Conservation (phyloP, 2,329 filamentous ascomycete species). For the Talaromyces sp. region DNA sequence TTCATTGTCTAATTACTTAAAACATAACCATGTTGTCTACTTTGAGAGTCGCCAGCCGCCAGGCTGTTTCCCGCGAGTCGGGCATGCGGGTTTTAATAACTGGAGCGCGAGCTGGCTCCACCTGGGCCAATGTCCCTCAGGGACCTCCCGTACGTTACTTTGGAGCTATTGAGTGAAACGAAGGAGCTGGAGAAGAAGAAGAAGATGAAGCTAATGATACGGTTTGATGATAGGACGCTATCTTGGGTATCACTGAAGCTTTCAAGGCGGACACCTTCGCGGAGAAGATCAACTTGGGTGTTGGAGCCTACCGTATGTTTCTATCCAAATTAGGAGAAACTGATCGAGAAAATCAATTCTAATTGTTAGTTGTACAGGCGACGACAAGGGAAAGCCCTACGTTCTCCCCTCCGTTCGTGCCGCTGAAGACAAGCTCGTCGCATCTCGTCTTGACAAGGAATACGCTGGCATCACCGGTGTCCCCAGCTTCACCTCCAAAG, state of each 20-base stretch:
- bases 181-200: not conserved
- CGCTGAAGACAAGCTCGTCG: slow-evolving; percentile 81
- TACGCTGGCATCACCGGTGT: slow-evolving; percentile 97
- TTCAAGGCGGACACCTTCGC: slow-evolving; percentile 94
- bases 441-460: slow-evolving; percentile 82
- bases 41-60: slow-evolving; percentile 40
- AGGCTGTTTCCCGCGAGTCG: slow-evolving; percentile 36
- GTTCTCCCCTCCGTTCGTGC: slow-evolving; percentile 88
- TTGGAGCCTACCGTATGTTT: slow-evolving; percentile 80
- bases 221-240: slow-evolving; percentile 35
- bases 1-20: not conserved
- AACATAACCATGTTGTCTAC: slow-evolving; percentile 42
- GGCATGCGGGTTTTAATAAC: slow-evolving; percentile 35
- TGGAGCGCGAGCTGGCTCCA: slow-evolving; percentile 62
- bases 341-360: not conserved
- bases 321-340: not conserved
- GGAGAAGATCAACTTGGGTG: slow-evolving; percentile 98
- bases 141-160: slow-evolving; percentile 81
- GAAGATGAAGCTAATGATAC: not conserved
- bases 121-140: slow-evolving; percentile 86
- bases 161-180: not conserved
- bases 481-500: slow-evolving; percentile 86
- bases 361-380: slow-evolving; percentile 39
- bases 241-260: slow-evolving; percentile 74
- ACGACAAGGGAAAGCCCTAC: slow-evolving; percentile 96